Base-by-base conservation (phyloP, 306 rosid species). In the Fagus crenata region DNA sequence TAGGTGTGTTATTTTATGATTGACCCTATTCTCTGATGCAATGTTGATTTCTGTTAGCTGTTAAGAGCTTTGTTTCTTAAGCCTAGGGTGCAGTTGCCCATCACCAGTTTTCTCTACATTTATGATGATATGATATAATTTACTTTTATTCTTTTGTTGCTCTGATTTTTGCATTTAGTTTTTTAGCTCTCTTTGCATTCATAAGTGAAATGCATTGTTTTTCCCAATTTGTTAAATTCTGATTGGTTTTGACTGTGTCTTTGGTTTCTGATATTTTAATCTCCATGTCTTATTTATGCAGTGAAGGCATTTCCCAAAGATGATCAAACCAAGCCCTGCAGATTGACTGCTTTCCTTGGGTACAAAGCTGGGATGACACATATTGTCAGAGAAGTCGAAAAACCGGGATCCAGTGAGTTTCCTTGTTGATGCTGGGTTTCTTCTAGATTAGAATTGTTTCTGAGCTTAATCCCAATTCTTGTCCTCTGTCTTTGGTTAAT, bases 301-400 rank as follows among this genome's bases (percentile, higher is more conserved):
- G 96, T 90, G 89, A 90, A 92, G 83, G 86, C 97, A 22, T 92
- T 92, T 73, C 97, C 96, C 2, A 88, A 76, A 74, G 96, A 92
- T 53, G 87, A 90, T 76, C 78, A 89, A 31, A 77, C 77, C 6
- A 89, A 86, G 71, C 80, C 89, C 51, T 89, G 93, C 69, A 83
- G 90, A 40, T 84, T 90, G 80, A 90, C 97, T 81, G 93, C 97
- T 64, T 92, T 92, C 75, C 36, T 89, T 69, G 97, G 97, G 7
- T 90, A 88, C 81, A 92, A 92, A 83, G 88, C 97, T 69, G 97
- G 97, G 70, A 90, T 90, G 96, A 92, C 97, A 41, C 97, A 92
- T 81, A 89, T 90, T 67, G 92, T 92, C 11, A 86, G 97, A 72
- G 97, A 92, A 51, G 97, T 90, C 1, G 97, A 92, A 79, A 92